Evolutionary conservation across 306 rosid species (phyloP), one percentile per base, ranked within the genome.

Genomic region (Vachellia pachyceras): DNA sequence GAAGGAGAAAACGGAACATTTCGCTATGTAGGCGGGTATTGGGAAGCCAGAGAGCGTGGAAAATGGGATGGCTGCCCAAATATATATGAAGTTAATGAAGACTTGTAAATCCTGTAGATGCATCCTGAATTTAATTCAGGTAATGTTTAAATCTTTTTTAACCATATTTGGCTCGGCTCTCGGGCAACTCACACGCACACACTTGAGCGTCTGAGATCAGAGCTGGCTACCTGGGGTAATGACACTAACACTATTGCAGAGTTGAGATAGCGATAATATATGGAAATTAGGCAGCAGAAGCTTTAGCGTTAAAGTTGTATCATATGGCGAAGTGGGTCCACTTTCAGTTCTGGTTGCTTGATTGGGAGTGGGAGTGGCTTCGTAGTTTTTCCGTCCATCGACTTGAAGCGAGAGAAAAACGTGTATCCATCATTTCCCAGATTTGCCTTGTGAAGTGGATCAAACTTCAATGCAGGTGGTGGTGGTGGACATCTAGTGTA

Each of bases 31-130:
- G 98, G 98, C 18, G 94, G 99, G 35, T 95, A 95, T 73, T 95
- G 99, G 99, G 99, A 95, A 90, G 86, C 98, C 6, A 90, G 92
- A 78, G 84, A 74, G 72, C 88, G 6, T 72, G 90, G 93, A 78
- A 86, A 75, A 57, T 95, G 99, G 99, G 89, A 86, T 82, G 91
- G 73, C 44, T 95, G 99, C 83, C 97, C 97, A 75, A 66, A 89
- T 75, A 91, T 95, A 67, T 95, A 95, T 80, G 99, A 95, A 77
- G 85, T 89, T 65, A 76, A 75, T 12, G 97, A 88, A 79, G 80
- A 75, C 73, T 54, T 68, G 84, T 69, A n/a, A 90, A 84, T 74
- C 60, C 87, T 45, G 67, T 64, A 72, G 86, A 80, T 80, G 84
- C 82, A 58, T 86, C 91, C 47, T 90, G 89, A 93, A 79, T 73